These are phyloP conservation scores for Phylloporus arenicola DNA, from an alignment of 768 basidiomycete species.

Conservation along the genomic window DNA sequence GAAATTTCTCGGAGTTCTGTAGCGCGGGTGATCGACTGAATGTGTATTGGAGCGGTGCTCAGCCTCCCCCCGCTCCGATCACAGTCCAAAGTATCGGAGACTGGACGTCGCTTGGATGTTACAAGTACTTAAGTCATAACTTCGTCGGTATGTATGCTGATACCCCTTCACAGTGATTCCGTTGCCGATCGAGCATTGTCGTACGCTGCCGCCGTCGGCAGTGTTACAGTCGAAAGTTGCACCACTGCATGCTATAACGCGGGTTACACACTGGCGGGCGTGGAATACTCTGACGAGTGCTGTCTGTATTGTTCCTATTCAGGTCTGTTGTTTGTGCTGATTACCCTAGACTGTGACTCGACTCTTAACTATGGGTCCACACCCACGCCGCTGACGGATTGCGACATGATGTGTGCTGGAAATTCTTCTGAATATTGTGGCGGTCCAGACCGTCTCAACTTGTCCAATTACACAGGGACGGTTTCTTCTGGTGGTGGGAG, in stretches of 20 bases:
- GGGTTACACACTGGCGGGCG: constrained; percentile 37
- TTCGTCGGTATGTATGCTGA: neutral
- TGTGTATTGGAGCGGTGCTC: constrained; percentile 56
- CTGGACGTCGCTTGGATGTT: constrained; percentile 74
- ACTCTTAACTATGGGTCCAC: constrained; percentile 17
- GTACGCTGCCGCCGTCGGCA: constrained; percentile 30
- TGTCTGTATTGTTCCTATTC: constrained; percentile 32
- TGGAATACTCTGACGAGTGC: constrained; percentile 45
- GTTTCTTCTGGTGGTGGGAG: constrained; percentile 23
- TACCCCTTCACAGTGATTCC: constrained; percentile 29
- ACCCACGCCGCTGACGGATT: constrained; percentile 45
- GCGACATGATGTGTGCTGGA: constrained; percentile 34
- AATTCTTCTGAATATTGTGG: constrained; percentile 58
- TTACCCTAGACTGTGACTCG: constrained; percentile 30
- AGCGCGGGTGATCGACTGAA: constrained; percentile 57
- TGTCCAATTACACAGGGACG: constrained; percentile 15
- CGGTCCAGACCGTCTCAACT: constrained; percentile 49
- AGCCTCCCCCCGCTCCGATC: constrained; percentile 41
- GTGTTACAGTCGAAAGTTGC: constrained; percentile 46
- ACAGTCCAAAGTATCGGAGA: constrained; percentile 51
- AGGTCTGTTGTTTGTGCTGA: constrained; percentile 33
- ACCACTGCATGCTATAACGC: constrained; percentile 42
- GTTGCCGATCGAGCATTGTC: constrained; percentile 30
- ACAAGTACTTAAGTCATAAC: constrained; percentile 45
- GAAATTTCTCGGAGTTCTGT: constrained; percentile 52